Percentiles rank a stretch among this genome's conserved stretches.
phyloP scores from a whole-genome alignment of 1,139 yeast species.

The Candida pseudoviswanathii region DNA sequence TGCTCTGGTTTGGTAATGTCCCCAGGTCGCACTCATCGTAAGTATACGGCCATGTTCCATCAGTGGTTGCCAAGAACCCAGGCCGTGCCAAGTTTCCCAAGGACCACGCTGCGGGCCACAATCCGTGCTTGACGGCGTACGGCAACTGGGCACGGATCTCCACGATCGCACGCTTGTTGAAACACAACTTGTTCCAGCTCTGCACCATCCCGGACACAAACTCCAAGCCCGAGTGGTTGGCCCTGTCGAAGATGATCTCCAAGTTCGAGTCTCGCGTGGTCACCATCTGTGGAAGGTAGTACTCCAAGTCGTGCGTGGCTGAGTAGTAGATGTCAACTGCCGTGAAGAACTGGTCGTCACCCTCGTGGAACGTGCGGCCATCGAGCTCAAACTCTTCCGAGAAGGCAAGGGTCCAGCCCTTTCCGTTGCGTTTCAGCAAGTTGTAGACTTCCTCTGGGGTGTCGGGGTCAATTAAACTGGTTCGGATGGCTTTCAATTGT shows the following conservation, averaged over 20 bases:
- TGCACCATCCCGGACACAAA: slow-evolving; percentile 35
- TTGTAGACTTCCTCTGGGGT: slow-evolving; percentile 21
- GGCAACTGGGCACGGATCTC: slow-evolving; percentile 30
- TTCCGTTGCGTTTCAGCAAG: slow-evolving; percentile 13
- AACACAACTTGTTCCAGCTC: slow-evolving; percentile 35
- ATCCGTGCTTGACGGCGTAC: slow-evolving; percentile 23
- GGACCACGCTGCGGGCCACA: slow-evolving; percentile 39
- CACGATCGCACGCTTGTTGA: slow-evolving; percentile 27
- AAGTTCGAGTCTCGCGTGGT: slow-evolving; percentile 29
- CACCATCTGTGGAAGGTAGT: slow-evolving; percentile 33
- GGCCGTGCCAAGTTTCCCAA: slow-evolving; percentile 35
- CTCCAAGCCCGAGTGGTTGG: slow-evolving; percentile 25
- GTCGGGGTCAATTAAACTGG: slow-evolving; percentile 28
- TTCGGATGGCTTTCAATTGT: slow-evolving; percentile 25
- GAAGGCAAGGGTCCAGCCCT: slow-evolving; percentile 29
- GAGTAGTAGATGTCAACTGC: slow-evolving; percentile 32
- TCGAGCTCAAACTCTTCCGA: slow-evolving; percentile 35
- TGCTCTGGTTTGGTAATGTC: slow-evolving; percentile 32
- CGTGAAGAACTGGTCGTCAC: slow-evolving; percentile 35
- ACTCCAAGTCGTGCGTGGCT: slow-evolving; percentile 34
- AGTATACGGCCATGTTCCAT: slow-evolving; percentile 38
- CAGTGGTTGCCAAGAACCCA: slow-evolving; percentile 33
- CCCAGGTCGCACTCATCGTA: slow-evolving; percentile 35
- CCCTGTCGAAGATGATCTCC: slow-evolving; percentile 25
- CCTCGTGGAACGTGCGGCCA: slow-evolving; percentile 32